Conservation (phyloP, 768 basidiomycete species). For the Trametes coccinea region DNA sequence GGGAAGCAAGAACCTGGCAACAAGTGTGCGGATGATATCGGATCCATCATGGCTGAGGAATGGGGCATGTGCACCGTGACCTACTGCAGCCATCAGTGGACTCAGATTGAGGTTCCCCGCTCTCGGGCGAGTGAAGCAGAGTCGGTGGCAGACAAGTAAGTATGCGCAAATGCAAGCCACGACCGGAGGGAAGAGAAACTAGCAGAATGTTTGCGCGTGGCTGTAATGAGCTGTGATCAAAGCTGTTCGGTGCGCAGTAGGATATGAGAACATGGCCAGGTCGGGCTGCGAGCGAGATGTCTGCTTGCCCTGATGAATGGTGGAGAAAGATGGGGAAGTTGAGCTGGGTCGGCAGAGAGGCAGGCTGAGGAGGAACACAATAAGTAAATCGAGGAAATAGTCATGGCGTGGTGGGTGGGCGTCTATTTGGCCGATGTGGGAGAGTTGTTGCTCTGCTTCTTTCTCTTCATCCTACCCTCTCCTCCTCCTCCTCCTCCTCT, state of each 20-base stretch:
- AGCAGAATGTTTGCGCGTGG: too few relatives aligned
- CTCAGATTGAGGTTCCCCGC: too few relatives aligned
- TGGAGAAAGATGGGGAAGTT: neutral
- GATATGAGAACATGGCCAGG: neutral
- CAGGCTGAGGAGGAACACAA: neutral
- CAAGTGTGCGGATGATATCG: conserved; percentile 1
- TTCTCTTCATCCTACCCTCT: neutral
- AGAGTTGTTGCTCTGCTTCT: neutral
- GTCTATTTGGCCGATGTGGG: neutral
- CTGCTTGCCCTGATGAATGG: neutral
- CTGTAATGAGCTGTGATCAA: neutral
- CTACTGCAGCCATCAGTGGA: too few relatives aligned
- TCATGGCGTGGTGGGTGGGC: neutral
- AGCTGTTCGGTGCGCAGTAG: neutral
- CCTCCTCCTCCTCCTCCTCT: conserved; percentile 6
- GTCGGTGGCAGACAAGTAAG: too few relatives aligned
- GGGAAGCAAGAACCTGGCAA: neutral
- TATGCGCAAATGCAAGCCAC: too few relatives aligned
- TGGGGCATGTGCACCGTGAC: too few relatives aligned
- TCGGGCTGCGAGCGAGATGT: neutral
- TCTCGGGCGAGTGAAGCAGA: too few relatives aligned
- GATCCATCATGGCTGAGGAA: neutral
- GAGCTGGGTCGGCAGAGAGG: neutral
- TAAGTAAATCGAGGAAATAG: neutral
- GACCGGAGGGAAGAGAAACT: too few relatives aligned